These are phyloP conservation scores for Eucalyptus curtisii DNA, from an alignment of 345 rosid species.

Conservation along the genomic window DNA sequence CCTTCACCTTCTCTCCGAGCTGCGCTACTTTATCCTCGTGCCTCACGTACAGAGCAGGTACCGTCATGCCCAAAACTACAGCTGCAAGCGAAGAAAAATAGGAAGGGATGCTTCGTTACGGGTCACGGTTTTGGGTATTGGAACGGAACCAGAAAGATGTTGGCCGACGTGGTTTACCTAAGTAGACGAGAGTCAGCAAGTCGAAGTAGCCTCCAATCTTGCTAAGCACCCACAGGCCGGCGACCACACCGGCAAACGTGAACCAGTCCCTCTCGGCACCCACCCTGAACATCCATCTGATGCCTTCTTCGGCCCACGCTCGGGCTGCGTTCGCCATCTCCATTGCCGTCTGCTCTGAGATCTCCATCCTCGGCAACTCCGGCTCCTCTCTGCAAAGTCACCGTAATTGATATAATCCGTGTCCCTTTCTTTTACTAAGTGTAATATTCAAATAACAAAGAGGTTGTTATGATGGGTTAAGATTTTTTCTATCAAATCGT, in stretches of 20 bases:
- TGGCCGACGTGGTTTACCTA: background rate
- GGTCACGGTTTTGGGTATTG: background rate
- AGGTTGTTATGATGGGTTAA: background rate
- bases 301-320: background rate
- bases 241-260: background rate
- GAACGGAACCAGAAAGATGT: background rate
- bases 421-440: background rate
- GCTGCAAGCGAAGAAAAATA: constrained; percentile 1
- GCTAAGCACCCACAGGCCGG: background rate
- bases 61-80: constrained; percentile 10
- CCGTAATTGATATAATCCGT: background rate
- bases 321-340: background rate
- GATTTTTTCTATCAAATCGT: background rate
- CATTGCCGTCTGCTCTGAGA: background rate
- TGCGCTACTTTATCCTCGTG: constrained; percentile 12
- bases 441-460: background rate
- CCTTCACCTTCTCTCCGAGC: background rate
- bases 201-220: background rate
- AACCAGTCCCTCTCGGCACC: background rate
- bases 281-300: background rate
- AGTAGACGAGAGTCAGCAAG: background rate
- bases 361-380: background rate
- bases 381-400: background rate
- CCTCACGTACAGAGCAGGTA: constrained; percentile 14
- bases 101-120: background rate